Conservation (phyloP, 2,329 filamentous ascomycete genomes). For the Penicillium decumbens region DNA sequence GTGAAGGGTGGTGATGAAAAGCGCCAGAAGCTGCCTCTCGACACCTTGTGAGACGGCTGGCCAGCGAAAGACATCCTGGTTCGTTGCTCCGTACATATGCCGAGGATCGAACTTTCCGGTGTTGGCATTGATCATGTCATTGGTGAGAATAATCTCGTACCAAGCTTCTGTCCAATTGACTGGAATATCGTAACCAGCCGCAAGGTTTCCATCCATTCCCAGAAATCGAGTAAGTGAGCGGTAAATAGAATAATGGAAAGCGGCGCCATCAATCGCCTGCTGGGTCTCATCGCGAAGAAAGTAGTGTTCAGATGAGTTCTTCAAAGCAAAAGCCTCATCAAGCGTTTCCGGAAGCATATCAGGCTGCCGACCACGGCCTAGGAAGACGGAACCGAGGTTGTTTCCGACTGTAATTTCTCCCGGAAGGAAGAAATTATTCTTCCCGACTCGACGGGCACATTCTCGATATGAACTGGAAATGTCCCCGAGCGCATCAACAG, state of each 20-base stretch:
- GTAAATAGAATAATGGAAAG: conserved; percentile 63
- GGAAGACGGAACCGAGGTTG: conserved; percentile 55
- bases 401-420: conserved; percentile 63
- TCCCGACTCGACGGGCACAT: conserved; percentile 55
- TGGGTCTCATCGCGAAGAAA: conserved; percentile 53
- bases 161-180: conserved; percentile 54
- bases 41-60: conserved; percentile 55
- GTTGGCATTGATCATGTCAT: conserved; percentile 58
- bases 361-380: conserved; percentile 59
- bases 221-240: conserved; percentile 59
- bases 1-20: conserved; percentile 56
- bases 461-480: conserved; percentile 55
- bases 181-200: conserved; percentile 51
- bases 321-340: conserved; percentile 48
- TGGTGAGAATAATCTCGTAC: conserved; percentile 54
- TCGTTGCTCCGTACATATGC: conserved; percentile 61
- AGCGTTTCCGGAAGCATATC: conserved; percentile 48
- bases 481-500: conserved; percentile 57
- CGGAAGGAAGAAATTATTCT: conserved; percentile 60
- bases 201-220: conserved; percentile 55
- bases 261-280: conserved; percentile 55
- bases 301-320: conserved; percentile 41
- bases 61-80: conserved; percentile 64
- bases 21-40: conserved; percentile 53
- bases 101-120: conserved; percentile 60